phyloP scores from a whole-genome alignment of 1,284 basidiomycete genomes.

The Violaceomyces palustris region DNA sequence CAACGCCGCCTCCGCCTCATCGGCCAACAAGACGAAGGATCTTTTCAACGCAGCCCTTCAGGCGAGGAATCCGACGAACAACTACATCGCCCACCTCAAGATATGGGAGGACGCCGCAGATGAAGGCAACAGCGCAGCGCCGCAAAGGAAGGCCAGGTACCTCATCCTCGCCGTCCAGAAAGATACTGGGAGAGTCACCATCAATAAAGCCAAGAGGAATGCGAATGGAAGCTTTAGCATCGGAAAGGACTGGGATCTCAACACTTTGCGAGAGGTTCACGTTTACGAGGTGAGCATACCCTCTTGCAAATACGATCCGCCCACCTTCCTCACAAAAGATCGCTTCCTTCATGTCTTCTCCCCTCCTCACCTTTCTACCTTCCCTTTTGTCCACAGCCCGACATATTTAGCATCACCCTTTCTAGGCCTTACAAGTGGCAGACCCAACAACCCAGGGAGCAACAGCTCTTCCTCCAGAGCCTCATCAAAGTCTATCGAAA shows the following conservation, averaged over 20 bases:
- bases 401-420: slow-evolving; percentile 41
- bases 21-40: slow-evolving; percentile 32
- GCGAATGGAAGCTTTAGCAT: slow-evolving; percentile 91
- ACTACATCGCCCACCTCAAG: slow-evolving; percentile 50
- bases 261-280: slow-evolving; percentile 74
- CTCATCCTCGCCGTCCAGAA: slow-evolving; percentile 42
- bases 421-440: slow-evolving; percentile 45
- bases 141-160: slow-evolving; percentile 43
- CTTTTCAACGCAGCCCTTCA: slow-evolving; percentile 45
- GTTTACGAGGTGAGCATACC: slow-evolving; percentile 66
- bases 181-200: slow-evolving; percentile 37
- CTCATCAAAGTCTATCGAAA: slow-evolving; percentile 41
- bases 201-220: slow-evolving; percentile 89
- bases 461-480: slow-evolving; percentile 39
- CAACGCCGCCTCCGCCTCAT: slow-evolving; percentile 2
- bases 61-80: slow-evolving; percentile 33
- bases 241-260: slow-evolving; percentile 90
- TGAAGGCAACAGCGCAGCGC: not conserved
- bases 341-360: not conserved
- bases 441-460: slow-evolving; percentile 40
- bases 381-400: too few species aligned
- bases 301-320: not conserved
- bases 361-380: too few species aligned
- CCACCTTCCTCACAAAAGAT: not conserved
- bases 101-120: slow-evolving; percentile 42